phyloP scores from a whole-genome alignment of 176 grass and related monocot species.

The Pharus latifolius region DNA sequence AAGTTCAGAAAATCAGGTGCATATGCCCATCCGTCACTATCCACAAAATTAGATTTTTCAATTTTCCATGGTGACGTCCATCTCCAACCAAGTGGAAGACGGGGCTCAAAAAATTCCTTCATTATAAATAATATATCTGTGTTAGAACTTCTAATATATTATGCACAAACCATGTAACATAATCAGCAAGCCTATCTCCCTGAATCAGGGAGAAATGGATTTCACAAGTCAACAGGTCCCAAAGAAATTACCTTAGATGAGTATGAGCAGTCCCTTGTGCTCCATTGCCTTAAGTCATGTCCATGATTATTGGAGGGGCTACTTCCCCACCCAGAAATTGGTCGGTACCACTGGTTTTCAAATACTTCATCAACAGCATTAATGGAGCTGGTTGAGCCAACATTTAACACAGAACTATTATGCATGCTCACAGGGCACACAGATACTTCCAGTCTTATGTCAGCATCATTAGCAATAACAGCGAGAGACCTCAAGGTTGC shows the following conservation, averaged over 20 bases:
- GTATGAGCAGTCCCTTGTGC: slow-evolving; percentile 67
- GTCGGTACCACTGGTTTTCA: slow-evolving; percentile 87
- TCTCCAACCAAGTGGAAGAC: slow-evolving; percentile 77
- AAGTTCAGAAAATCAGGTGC: slow-evolving; percentile 61
- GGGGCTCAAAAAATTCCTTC: slow-evolving; percentile 87
- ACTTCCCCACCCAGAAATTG: slow-evolving; percentile 74
- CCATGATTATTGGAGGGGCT: slow-evolving; percentile 27
- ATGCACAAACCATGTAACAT: not conserved
- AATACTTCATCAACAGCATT: slow-evolving; percentile 68
- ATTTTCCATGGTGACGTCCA: slow-evolving; percentile 95
- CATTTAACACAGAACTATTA: slow-evolving; percentile 19
- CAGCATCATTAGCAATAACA: slow-evolving; percentile 65
- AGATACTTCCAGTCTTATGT: slow-evolving; percentile 84
- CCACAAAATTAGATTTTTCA: slow-evolving; percentile 65
- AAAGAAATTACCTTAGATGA: slow-evolving; percentile 70
- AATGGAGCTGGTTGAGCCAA: slow-evolving; percentile 25
- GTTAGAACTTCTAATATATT: slow-evolving; percentile 18
- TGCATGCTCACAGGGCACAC: slow-evolving; percentile 52
- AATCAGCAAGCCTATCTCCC: not conserved
- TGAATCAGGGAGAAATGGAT: not conserved
- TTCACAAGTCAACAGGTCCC: not conserved
- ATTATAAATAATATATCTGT: slow-evolving; percentile 19
- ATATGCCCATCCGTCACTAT: slow-evolving; percentile 93
- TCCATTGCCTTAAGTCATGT: slow-evolving; percentile 71
- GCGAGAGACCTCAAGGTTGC: slow-evolving; percentile 80